Base-by-base conservation (phyloP, 2,329 filamentous ascomycete species). In the Hortaea werneckii region DNA sequence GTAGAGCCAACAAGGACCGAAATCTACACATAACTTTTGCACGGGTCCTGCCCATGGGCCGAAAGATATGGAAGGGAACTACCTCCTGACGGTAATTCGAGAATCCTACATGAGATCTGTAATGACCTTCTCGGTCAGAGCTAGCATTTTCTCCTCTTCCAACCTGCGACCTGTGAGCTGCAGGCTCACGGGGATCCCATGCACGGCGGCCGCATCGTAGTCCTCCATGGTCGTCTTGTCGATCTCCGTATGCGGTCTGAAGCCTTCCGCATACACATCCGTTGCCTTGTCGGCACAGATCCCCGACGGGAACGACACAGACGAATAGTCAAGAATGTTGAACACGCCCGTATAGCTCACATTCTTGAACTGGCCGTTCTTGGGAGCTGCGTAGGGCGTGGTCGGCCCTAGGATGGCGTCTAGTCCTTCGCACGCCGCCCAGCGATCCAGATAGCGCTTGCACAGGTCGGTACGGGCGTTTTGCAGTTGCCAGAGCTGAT, bases 401-500 rank as follows among this genome's bases (percentile, higher is more conserved):
- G 68, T 70, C 0, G 71, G 71, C 29, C 60, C 56, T n/a, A 74
- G 49, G 29, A 74, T 69, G 1, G 64, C 69, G 53, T 73, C 71
- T 0, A 73, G 54, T 5, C 62, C 67, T 10, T 58, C 64, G 37
- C 50, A 49, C 2, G 60, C 62, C 30, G 56, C 62, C 69, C 69
- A 73, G 28, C 69, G 67, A 49, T 73, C 68, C 7, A 73, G 64
- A 43, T 70, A 73, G 8, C 55, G 51, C 43, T 63, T 63, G 12
- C 45, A 48, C 2, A 73, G 50, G 13, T 65, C 64, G 0, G 68
- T 70, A n/a, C 73, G 64, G 49, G 70, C 65, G 4, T 63, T 51
- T 9, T 76, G 73, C 3, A 74, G 51, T 50, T 74, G 66, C 72
- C 73, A 77, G 58, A 76, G 65, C 6, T 68, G 54, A 40, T 62